Evolutionary conservation across 2,329 filamentous ascomycete species (phyloP).

Genomic region (Mycosphaerelloides madeirae): DNA sequence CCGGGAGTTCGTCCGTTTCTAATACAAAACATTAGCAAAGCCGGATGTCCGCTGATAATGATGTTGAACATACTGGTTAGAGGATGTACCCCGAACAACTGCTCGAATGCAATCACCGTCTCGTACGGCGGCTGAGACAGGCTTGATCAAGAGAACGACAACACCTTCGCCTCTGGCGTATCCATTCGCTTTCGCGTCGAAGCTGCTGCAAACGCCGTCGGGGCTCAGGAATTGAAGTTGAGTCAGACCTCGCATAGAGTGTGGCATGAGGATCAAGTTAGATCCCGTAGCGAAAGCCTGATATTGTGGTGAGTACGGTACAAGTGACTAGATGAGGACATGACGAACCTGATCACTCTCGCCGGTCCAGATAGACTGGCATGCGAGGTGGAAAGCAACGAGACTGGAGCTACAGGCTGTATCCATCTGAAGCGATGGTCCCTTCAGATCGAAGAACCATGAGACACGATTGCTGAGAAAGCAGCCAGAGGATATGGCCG

Average conservation of each 20-base stretch:
- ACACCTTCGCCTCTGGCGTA: slow-evolving; percentile 52
- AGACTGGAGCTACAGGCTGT: slow-evolving; percentile 11
- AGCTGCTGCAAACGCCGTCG: slow-evolving; percentile 24
- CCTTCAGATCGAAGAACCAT: slow-evolving; percentile 5
- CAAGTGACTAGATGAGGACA: not conserved
- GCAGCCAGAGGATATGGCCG: slow-evolving; percentile 27
- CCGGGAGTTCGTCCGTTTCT: slow-evolving; percentile 34
- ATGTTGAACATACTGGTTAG: too few species aligned
- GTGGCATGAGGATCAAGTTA: slow-evolving; percentile 21
- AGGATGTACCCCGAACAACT: slow-evolving; percentile 18
- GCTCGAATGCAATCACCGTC: slow-evolving; percentile 19
- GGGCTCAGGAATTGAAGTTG: slow-evolving; percentile 29
- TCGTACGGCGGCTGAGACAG: slow-evolving; percentile 11
- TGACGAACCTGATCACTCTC: not conserved
- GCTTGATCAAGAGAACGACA: slow-evolving; percentile 42
- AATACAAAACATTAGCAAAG: too few species aligned
- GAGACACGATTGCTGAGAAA: slow-evolving; percentile 30
- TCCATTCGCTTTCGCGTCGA: slow-evolving; percentile 41
- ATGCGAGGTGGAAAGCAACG: slow-evolving; percentile 13
- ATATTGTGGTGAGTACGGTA: not conserved
- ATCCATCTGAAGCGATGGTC: not conserved
- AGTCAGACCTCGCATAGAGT: slow-evolving; percentile 1
- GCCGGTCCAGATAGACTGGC: slow-evolving; percentile 4
- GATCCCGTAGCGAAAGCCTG: slow-evolving; percentile 12
- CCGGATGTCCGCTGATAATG: not conserved